Percentiles rank a stretch among this genome's conserved stretches.
Evolutionary conservation across 2,329 filamentous ascomycete species (phyloP).

Genomic region (Diaporthe amygdali): DNA sequence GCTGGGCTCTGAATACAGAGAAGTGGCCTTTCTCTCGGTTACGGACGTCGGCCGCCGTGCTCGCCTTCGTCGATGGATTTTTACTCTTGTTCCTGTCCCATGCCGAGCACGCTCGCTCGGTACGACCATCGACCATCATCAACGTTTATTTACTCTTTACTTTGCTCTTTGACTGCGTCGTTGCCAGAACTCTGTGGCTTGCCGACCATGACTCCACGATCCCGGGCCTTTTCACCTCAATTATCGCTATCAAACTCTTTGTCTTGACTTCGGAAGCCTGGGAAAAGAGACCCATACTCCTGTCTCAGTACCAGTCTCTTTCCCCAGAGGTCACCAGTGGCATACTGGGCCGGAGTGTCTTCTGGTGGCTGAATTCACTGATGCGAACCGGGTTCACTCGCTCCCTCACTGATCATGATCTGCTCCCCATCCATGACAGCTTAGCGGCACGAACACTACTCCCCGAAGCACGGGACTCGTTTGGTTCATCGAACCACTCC

Average conservation of each 20-base stretch:
- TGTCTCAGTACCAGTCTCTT: slow-evolving; percentile 28
- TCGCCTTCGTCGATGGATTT: slow-evolving; percentile 10
- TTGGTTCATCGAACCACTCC: slow-evolving; percentile 14
- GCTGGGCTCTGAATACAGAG: slow-evolving; percentile 7
- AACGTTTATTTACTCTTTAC: slow-evolving; percentile 27
- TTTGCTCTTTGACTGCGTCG: slow-evolving; percentile 13
- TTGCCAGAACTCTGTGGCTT: slow-evolving; percentile 16
- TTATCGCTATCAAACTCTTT: slow-evolving; percentile 30
- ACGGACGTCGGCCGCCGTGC: slow-evolving; percentile 9
- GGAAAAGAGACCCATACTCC: slow-evolving; percentile 32
- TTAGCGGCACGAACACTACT: slow-evolving; percentile 14
- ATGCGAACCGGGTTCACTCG: slow-evolving; percentile 31
- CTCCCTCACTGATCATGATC: slow-evolving; percentile 29
- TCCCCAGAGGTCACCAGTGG: slow-evolving; percentile 31
- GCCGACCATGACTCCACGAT: slow-evolving; percentile 20
- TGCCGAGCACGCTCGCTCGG: slow-evolving; percentile 17
- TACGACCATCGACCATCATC: slow-evolving; percentile 14
- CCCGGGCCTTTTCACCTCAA: slow-evolving; percentile 30
- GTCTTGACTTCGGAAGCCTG: slow-evolving; percentile 30
- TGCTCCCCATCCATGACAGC: slow-evolving; percentile 33
- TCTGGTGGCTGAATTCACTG: slow-evolving; percentile 35
- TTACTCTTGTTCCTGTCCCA: slow-evolving; percentile 19
- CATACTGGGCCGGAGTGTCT: slow-evolving; percentile 32
- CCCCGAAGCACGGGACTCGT: neutral
- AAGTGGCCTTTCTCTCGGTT: slow-evolving; percentile 5